Conservation (phyloP, 495 filamentous ascomycete genomes). For the Cladorrhinum samala region DNA sequence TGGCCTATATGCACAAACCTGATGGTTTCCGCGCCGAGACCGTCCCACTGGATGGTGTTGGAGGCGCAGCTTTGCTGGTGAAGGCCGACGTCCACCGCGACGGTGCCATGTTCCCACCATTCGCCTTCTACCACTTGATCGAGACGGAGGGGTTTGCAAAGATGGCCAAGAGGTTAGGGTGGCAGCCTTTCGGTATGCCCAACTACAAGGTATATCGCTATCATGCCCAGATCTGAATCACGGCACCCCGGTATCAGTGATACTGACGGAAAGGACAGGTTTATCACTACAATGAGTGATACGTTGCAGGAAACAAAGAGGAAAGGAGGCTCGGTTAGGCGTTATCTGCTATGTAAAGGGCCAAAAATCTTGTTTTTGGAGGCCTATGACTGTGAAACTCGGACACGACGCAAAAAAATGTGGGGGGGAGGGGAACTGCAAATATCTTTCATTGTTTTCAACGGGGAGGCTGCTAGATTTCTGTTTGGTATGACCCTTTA, state of each 20-base stretch:
- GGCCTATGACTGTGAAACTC: too few species aligned
- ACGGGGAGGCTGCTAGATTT: not conserved
- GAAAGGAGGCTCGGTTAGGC: not conserved
- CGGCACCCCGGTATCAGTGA: not conserved
- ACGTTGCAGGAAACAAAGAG: conserved; percentile 2
- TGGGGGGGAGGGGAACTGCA: not conserved
- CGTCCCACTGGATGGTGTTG: conserved; percentile 82
- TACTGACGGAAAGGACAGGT: conserved; percentile 51
- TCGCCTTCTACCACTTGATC: conserved; percentile 92
- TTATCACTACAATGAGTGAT: conserved; percentile 86
- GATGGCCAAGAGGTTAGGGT: conserved; percentile 86
- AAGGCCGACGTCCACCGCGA: conserved; percentile 97
- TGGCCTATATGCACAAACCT: conserved; percentile 74
- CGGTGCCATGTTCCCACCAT: conserved; percentile 97
- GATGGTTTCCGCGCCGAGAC: conserved; percentile 53
- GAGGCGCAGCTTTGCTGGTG: conserved; percentile 87
- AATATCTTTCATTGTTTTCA: not conserved
- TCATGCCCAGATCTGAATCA: not conserved
- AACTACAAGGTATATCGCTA: conserved; percentile 80
- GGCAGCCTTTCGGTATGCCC: conserved; percentile 75
- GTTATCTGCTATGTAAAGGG: not conserved
- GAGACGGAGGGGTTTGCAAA: conserved; percentile 98
- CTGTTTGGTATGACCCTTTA: not conserved
- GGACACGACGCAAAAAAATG: too few species aligned
- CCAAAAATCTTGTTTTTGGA: not conserved